Evolutionary conservation across 345 rosid species (phyloP), one percentile per base, ranked within the genome.

Genomic region (Eucalyptus grandis): DNA sequence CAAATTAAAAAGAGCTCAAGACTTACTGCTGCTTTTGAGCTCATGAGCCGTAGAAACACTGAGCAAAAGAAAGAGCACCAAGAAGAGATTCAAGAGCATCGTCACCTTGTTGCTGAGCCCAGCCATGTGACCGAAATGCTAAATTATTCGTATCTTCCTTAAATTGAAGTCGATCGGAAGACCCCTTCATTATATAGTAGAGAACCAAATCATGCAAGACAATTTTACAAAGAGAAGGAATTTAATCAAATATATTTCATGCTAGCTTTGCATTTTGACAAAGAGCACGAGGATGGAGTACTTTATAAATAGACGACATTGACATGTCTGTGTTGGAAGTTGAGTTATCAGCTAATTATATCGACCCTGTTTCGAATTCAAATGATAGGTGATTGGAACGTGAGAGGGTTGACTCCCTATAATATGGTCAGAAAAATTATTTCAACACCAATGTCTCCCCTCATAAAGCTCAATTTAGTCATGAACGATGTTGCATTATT

Each of bases 301-400:
- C 72, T 65, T 65, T n/a, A 65, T 65, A 7, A 14, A 65, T n/a
- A 10, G 72, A 65, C 10, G 34, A n/a, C 37, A 65, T n/a, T 7
- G 37, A 30, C 14, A 30, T 62, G 34, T 6, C 37, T 1, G 2
- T 30, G 37, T 62, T 30, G 72, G 72, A 7, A 65, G 72, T 65
- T 65, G 19, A 65, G 19, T 30, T 14, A 14, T 65, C 5, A 13
- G 34, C 69, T 27, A 60, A 6, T 60, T 27, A 65, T 65, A 65
- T 65, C 3, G 3, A 65, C 0, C 37, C 2, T 7, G 6, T 65
- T 65, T 65, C 0, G 10, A n/a, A 65, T 30, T 65, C 37, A n/a
- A 65, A 65, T 65, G n/a, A n/a, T 30, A 14, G 72, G 72, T 65
- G 9, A 7, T 7, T n/a, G 37, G 19, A 31, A 65, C 10, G 0